Percentiles rank a stretch among this genome's conserved stretches.
These are phyloP conservation scores for Chrysanthemum seticuspe DNA, from an alignment of 129 eudicot species.

Conservation along the genomic window DNA sequence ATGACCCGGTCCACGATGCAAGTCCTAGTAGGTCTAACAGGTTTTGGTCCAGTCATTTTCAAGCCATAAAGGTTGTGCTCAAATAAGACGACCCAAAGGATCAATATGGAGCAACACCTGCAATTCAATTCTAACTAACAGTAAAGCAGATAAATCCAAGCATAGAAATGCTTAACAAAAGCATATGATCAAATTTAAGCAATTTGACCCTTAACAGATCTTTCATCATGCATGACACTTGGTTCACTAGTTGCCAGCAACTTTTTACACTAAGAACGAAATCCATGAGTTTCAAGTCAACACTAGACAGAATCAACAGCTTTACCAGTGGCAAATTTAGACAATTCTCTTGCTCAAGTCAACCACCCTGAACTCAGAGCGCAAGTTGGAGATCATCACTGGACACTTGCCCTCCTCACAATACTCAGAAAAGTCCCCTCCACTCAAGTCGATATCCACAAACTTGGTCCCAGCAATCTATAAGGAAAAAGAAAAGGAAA, in stretches of 20 bases:
- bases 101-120: not conserved
- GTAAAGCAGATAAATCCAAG: not conserved
- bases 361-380: conserved; percentile 53
- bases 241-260: conserved; percentile 10
- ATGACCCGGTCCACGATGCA: too few relatives aligned
- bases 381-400: conserved; percentile 79
- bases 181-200: conserved; percentile 14
- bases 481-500: not conserved
- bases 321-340: not conserved
- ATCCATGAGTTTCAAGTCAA: conserved; percentile 13
- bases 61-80: not conserved
- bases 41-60: not conserved
- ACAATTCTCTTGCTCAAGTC: conserved; percentile 26
- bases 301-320: not conserved
- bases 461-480: conserved; percentile 77
- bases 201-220: conserved; percentile 11
- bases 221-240: conserved; percentile 6
- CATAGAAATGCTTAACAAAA: not conserved
- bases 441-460: conserved; percentile 70
- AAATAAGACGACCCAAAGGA: not conserved
- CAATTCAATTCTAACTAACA: not conserved
- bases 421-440: conserved; percentile 78
- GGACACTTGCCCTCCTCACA: conserved; percentile 82
- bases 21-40: too few relatives aligned
- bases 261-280: conserved; percentile 1